phyloP scores from a whole-genome alignment of 495 filamentous ascomycete genomes.

The Astrothelium macrocarpum region DNA sequence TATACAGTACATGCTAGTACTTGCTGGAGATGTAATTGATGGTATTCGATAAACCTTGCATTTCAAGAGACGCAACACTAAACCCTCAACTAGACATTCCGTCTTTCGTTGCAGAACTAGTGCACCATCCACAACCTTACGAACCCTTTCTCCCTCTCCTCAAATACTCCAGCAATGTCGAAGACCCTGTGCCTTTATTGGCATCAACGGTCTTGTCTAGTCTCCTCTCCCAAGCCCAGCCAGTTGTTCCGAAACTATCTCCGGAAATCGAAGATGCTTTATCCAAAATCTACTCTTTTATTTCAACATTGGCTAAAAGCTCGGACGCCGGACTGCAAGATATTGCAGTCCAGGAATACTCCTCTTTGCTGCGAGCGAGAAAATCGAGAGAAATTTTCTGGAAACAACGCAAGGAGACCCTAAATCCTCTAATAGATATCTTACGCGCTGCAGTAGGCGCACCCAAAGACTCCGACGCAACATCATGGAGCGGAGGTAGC shows the following conservation, averaged over 20 bases:
- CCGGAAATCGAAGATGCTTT: conserved; percentile 63
- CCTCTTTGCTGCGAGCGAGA: conserved; percentile 66
- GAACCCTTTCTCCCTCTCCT: conserved; percentile 79
- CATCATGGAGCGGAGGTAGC: conserved; percentile 58
- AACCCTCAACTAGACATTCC: conserved; percentile 55
- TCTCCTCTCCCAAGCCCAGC: conserved; percentile 64
- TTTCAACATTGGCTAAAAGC: conserved; percentile 70
- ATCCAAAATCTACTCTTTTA: conserved; percentile 76
- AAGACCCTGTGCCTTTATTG: conserved; percentile 81
- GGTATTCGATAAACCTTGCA: conserved; percentile 41
- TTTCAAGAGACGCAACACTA: not conserved
- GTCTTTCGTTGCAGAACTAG: conserved; percentile 59
- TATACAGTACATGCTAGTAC: conserved; percentile 85
- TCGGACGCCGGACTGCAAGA: conserved; percentile 85
- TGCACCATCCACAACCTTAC: conserved; percentile 68
- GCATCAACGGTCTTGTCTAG: conserved; percentile 78
- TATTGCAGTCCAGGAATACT: conserved; percentile 88
- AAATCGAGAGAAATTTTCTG: conserved; percentile 78
- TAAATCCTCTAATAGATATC: conserved; percentile 73
- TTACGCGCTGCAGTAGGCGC: conserved; percentile 68
- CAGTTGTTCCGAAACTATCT: conserved; percentile 43
- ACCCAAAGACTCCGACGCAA: conserved; percentile 52
- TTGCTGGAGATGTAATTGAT: conserved; percentile 79
- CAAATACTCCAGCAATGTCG: conserved; percentile 64
- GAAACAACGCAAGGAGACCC: conserved; percentile 72